These are phyloP conservation scores for Sclerotinia nivalis DNA, from an alignment of 2,329 filamentous ascomycete genomes.

Conservation along the genomic window DNA sequence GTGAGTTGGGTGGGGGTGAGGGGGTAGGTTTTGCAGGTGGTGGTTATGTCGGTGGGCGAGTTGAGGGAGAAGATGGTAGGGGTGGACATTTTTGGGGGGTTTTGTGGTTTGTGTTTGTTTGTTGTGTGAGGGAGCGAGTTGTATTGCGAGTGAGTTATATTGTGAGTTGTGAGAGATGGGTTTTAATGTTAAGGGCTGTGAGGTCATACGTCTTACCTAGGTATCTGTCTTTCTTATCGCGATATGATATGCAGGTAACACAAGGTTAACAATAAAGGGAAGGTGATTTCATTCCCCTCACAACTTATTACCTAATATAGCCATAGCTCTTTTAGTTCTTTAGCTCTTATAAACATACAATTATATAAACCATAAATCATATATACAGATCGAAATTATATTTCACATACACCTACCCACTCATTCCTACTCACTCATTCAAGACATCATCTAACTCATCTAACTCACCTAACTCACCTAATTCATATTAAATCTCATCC, in stretches of 20 bases:
- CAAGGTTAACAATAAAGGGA: background rate
- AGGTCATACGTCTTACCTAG: background rate
- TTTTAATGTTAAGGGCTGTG: background rate
- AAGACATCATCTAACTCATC: too few relatives aligned
- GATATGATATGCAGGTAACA: background rate
- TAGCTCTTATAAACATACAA: background rate
- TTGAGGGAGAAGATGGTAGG: background rate
- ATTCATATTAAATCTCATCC: too few relatives aligned
- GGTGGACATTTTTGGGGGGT: background rate
- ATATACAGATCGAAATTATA: background rate
- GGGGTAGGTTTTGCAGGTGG: slow-evolving; percentile 41
- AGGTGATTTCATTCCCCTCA: background rate
- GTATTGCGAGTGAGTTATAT: background rate
- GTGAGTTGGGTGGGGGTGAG: slow-evolving; percentile 65
- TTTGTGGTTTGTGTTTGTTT: too few relatives aligned
- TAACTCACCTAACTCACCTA: too few relatives aligned
- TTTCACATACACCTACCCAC: too few relatives aligned
- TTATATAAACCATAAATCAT: background rate
- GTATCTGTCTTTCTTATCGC: background rate
- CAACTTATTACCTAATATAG: background rate
- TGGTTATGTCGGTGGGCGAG: slow-evolving; percentile 2
- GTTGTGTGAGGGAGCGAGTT: too few relatives aligned
- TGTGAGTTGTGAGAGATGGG: background rate
- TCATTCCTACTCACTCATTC: too few relatives aligned
- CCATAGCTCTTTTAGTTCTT: background rate